Evolutionary conservation across 1,284 basidiomycete genomes (phyloP).

Genomic region (Melampsora medusae): DNA sequence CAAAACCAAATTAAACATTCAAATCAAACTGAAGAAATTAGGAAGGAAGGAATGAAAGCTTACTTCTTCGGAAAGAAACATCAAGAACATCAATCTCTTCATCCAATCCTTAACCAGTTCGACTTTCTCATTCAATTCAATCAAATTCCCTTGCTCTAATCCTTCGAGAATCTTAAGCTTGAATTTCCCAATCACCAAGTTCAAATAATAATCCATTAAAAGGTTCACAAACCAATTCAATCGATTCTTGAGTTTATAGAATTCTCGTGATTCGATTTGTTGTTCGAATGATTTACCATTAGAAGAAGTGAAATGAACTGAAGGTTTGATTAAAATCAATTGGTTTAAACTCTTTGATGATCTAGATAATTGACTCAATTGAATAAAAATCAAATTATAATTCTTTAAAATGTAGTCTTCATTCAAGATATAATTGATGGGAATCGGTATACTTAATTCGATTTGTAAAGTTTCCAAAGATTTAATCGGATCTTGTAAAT

Average conservation of each 20-base stretch:
- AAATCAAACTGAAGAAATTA: too few species aligned
- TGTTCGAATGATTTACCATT: constrained; percentile 7
- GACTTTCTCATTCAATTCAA: constrained; percentile 12
- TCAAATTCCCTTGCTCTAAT: not conserved
- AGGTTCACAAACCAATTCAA: constrained; percentile 33
- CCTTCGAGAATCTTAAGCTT: not conserved
- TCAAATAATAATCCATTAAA: constrained; percentile 9
- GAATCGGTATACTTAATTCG: constrained; percentile 12
- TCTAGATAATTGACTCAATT: constrained; percentile 15
- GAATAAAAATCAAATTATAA: constrained; percentile 17
- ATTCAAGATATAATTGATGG: constrained; percentile 30
- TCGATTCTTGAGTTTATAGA: constrained; percentile 28
- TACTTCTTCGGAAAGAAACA: constrained; percentile 33
- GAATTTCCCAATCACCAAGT: constrained; percentile 19
- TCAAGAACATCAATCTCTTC: not conserved
- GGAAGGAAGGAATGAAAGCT: too few species aligned
- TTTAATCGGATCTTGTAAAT: constrained; percentile 14
- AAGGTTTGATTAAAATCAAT: constrained; percentile 27
- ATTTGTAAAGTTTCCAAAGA: constrained; percentile 14
- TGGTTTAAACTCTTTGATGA: not conserved
- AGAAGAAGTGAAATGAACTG: not conserved
- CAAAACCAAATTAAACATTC: too few species aligned
- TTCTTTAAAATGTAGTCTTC: not conserved
- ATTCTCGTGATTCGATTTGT: constrained; percentile 14
- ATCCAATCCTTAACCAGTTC: not conserved